Evolutionary conservation across 306 rosid genomes (phyloP), one percentile per base, ranked within the genome.

Genomic region (Ochetophila trinervis): DNA sequence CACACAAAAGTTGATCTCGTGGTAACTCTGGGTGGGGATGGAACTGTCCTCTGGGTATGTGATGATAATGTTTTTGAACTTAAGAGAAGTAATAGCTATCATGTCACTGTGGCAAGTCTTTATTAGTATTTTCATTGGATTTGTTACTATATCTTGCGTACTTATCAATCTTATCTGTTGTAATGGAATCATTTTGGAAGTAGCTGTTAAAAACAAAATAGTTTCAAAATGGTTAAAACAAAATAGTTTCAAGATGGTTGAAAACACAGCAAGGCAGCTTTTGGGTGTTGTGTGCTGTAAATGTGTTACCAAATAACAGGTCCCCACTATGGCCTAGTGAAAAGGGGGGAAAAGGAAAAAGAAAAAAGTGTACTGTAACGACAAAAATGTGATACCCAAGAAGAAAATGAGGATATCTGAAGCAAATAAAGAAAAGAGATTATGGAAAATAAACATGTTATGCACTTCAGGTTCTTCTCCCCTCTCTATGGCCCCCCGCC

Each of bases 21-120:
- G 63, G 84, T 85, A 73, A 93, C 99, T 68, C 96, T 90, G 66
- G 97, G 99, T 18, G 97, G 99, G 40, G 99, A 93, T 84, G 99
- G 97, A 67, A 93, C 97, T 57, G 96, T 93, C 57, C 90, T 93
- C 60, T 88, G 95, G 97, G 99, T 90, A 86, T 42, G 97, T 74
- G 58, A 74, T 49, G 60, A 60, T 70, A 27, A n/a, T 65, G 22
- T 37, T 14, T 52, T 27, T 1, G 45, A 55, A 27, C n/a, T 40
- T 57, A 37, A 7, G 7, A n/a, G 17, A 3, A n/a, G 4, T 53
- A 53, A 2, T 17, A n/a, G 20, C 23, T 58, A 37, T 30, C 7
- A 20, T 68, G 57, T 16, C 0, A 8, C 27, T 11, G 47, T 9
- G 4, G 50, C 5, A 2, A 36, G 15, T n/a, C 35, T 44, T 63